Base-by-base conservation (phyloP, 805 yeast genomes). In the Sporopachydermia quercuum region DNA sequence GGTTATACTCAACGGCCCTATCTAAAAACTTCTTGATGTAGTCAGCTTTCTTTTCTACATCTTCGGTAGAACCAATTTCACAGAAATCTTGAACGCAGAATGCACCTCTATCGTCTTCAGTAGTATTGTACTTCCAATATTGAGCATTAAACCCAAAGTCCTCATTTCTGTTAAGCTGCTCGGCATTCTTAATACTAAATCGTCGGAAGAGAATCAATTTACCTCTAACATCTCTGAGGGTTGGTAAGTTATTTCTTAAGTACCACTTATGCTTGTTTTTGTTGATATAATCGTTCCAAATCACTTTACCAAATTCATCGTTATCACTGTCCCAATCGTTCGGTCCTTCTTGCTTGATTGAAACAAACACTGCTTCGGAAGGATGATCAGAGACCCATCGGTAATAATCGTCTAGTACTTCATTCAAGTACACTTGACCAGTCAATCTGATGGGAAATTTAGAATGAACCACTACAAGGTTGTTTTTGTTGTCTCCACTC, bases 51-150 rank as follows among this genome's bases (percentile, higher is more conserved):
- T 65, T 70, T 14, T 63, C 54, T 42, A 79, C 67, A 48, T 74
- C 84, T 4, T 61, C 63, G 5, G 59, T 63, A 34, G 58, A 54
- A 43, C 65, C 61, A 42, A 81, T 63, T 53, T 78, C 86, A 58
- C 82, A 77, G 61, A 66, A 79, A 56, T 81, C 91, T 57, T 81
- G 91, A 14, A 80, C 82, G 16, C 68, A 71, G 49, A 76, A 62
- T 3, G 50, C 27, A 6, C 80, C 81, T 40, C 78, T 61, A 52
- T 77, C 83, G 49, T 77, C 84, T 43, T 71, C 71, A 5, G 72
- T 64, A 45, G 79, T 68, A 56, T 78, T 77, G 58, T 77, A 76
- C 19, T 56, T 48, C 87, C 89, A 81, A 44, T 66, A 59, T 3
- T 74, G 56, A 8, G 86, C 86, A 19, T 77, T 76, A 43, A 80